phyloP scores from a whole-genome alignment of 441 rosid species.

The Breynia disticha region DNA sequence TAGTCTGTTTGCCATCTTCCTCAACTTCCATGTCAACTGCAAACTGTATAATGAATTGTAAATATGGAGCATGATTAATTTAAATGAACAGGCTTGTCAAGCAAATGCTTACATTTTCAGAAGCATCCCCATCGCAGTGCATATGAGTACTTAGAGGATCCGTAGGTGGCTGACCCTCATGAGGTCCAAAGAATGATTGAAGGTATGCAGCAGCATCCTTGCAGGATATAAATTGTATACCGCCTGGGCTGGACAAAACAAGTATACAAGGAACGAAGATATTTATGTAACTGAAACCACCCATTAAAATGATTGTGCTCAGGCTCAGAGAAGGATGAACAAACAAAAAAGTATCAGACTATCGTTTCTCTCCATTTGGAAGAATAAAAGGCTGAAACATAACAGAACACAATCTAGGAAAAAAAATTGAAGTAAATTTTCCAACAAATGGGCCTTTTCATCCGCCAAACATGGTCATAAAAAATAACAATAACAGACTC shows the following conservation, averaged over 20 bases:
- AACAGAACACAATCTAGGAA: too few species aligned
- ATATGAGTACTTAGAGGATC: conserved; percentile 18
- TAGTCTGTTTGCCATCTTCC: conserved; percentile 26
- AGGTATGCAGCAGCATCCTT: conserved; percentile 56
- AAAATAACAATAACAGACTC: too few species aligned
- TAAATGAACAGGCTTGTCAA: not conserved
- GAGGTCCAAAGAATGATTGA: conserved; percentile 30
- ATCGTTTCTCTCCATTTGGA: too few species aligned
- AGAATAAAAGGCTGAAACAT: too few species aligned
- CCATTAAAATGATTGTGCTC: too few species aligned
- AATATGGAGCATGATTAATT: conserved; percentile 10
- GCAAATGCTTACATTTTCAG: conserved; percentile 28
- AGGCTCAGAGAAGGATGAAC: too few species aligned
- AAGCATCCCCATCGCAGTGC: conserved; percentile 21
- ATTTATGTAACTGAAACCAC: too few species aligned
- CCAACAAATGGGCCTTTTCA: too few species aligned
- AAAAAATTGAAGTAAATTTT: too few species aligned
- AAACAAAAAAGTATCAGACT: too few species aligned
- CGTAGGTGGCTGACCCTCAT: conserved; percentile 15
- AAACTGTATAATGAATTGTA: conserved; percentile 25
- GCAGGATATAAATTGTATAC: conserved; percentile 60
- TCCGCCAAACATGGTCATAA: too few species aligned
- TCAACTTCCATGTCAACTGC: conserved; percentile 22
- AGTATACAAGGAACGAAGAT: not conserved
- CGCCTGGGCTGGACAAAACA: conserved; percentile 42